Base-by-base conservation (phyloP, 768 basidiomycete species). In the Boletus rubropictus region DNA sequence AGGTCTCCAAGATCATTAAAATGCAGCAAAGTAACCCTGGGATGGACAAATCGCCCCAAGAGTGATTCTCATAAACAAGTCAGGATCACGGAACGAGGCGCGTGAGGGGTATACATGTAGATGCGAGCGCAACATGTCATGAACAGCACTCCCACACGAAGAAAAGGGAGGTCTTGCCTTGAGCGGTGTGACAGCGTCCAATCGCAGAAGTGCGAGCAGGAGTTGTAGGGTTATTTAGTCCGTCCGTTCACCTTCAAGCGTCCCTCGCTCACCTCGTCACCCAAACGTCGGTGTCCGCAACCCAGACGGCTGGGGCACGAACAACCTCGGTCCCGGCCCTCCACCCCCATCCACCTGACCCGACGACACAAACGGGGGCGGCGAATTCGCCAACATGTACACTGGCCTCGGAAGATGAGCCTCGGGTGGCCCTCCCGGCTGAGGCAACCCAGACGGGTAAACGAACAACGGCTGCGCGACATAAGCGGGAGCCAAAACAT, bases 401-500 rank as follows among this genome's bases (percentile, higher is more conserved):
- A 64, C 63, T 2, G 63, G 63, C n/a, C 58, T 38, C 4, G 61
- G 63, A 15, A 39, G 2, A n/a, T 60, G 51, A 1, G 60, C 49
- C 1, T 63, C 60, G 1, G 54, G 42, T 0, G 63, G 50, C 9
- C 58, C 60, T 3, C 64, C 64, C 0, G 63, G 53, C 21, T 67
- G 60, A 20, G 65, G 65, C n/a, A 63, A 28, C 10, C 61, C 61
- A 11, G 61, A 64, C 5, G 62, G 62, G 17, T 63, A 63, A 1
- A 63, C 62, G 37, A 63, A 63, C 39, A 63, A 36, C 2, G 61
- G 61, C 10, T 65, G 63, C 4, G 61, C 60, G n/a, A 63, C 60
- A 25, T 63, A 64, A 1, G 62, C 62, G 20, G 62, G 60, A 3
- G 57, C 56, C 28, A 61, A 40, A 0, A 62, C 49, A 18, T 48